Evolutionary conservation across 371 early-diverging fungal species (phyloP).

Genomic region (Amoeboradix gromovi): DNA sequence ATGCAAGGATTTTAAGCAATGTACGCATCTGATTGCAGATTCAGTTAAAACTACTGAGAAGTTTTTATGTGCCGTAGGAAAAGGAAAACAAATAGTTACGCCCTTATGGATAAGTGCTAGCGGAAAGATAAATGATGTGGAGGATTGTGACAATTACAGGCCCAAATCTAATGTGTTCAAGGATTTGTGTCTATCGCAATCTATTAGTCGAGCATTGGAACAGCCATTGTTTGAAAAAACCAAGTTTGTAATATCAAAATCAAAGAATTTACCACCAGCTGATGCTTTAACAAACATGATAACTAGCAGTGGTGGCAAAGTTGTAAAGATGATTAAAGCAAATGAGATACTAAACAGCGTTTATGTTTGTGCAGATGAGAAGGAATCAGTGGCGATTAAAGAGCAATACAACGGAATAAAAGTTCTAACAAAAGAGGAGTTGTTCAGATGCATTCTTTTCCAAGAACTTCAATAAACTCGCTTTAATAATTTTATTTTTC

Average conservation of each 20-base stretch:
- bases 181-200: not conserved
- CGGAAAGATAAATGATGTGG: not conserved
- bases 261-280: not conserved
- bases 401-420: not conserved
- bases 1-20: not conserved
- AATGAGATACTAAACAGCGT: not conserved
- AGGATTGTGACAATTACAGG: not conserved
- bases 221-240: not conserved
- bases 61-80: not conserved
- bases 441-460: not conserved
- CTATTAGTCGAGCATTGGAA: not conserved
- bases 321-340: not conserved
- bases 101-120: not conserved
- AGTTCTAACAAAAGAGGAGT: not conserved
- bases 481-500: not conserved
- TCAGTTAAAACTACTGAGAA: not conserved
- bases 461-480: not conserved
- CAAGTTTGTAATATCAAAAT: not conserved
- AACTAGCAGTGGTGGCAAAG: not conserved
- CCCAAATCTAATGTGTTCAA: not conserved
- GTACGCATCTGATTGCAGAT: not conserved
- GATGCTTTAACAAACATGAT: not conserved
- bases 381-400: not conserved
- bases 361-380: not conserved
- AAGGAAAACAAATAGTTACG: not conserved